Conservation (phyloP, 2,329 filamentous ascomycete genomes). For the Aspergillus alliaceus region DNA sequence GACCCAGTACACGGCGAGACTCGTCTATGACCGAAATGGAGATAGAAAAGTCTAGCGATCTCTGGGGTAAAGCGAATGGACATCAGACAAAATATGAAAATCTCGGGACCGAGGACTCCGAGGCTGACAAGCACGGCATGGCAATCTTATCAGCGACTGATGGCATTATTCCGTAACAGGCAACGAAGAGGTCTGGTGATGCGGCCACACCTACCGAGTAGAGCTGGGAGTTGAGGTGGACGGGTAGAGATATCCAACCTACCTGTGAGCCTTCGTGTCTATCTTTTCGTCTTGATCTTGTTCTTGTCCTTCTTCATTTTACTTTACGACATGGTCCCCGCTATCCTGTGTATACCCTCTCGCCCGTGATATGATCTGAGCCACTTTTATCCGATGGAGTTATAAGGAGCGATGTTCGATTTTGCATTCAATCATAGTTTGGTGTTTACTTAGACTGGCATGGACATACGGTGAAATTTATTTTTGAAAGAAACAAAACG, state of each 20-base stretch:
- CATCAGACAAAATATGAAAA: not conserved
- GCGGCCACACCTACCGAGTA: not conserved
- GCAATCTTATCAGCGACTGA: constrained; percentile 21
- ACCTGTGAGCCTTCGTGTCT: not conserved
- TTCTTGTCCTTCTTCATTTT: not conserved
- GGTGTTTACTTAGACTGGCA: not conserved
- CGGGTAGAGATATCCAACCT: not conserved
- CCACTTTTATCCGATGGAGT: not conserved
- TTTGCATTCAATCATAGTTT: not conserved
- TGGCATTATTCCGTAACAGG: constrained; percentile 13
- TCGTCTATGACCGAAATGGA: not conserved
- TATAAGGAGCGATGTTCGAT: not conserved
- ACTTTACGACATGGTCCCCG: not conserved
- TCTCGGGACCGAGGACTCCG: not conserved
- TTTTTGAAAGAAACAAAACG: too few species aligned
- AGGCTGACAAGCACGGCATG: constrained; percentile 14
- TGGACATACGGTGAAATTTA: not conserved
- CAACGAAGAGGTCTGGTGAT: not conserved
- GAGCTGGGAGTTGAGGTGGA: not conserved
- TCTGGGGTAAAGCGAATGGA: not conserved
- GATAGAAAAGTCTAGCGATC: not conserved
- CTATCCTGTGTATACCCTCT: not conserved
- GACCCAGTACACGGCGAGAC: constrained; percentile 2
- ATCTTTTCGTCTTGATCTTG: not conserved
- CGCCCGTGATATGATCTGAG: too few species aligned